Evolutionary conservation across 2,329 filamentous ascomycete species (phyloP), one percentile per base, ranked within the genome.

Genomic region (Karstenula rhodostoma): DNA sequence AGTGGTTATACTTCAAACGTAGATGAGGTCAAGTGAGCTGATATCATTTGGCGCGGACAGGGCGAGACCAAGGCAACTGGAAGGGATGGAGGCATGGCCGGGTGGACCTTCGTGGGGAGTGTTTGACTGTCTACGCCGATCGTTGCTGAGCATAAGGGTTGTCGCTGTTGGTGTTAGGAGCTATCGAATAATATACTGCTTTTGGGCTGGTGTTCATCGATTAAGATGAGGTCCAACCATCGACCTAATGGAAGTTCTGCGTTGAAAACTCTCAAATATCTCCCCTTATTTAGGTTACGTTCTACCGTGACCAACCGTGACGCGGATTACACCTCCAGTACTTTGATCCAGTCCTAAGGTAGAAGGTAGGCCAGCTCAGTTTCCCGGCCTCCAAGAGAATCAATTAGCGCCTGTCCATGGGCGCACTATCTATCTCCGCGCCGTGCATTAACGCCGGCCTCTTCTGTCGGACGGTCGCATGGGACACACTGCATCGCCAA

Each of bases 21-120:
- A 15, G 13, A 13, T 12, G 25, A 44, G 7, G 23, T 12, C 23
- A 47, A 13, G n/a, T 17, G 25, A n/a, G 22, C 25, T 27, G 15
- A 32, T 9, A 12, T 10, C 9, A 8, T 27, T 10, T 27, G 23
- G 2, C 4, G 9, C n/a, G 15, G 13, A 7, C 27, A 54, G 51
- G 67, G 67, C 60, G 60, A 61, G 22, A 63, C 63, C 1, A 62
- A 32, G 40, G 42, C 59, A 37, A 69, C 68, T 44, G 64, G 63
- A 15, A 61, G 58, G 53, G 62, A 67, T 58, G 64, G 64, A 33
- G 62, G 60, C 12, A 52, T 29, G 35, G 62, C 61, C 13, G 64
- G 64, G 33, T 67, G 64, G 64, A 59, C 58, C 17, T 67, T 67
- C 58, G 64, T 67, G n/a, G 64, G 59, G 19, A 64, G 57, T 52